Percentiles rank a stretch among this genome's conserved stretches.
Conservation (phyloP, 371 early-diverging fungal species). For the Mortierella sp. region DNA sequence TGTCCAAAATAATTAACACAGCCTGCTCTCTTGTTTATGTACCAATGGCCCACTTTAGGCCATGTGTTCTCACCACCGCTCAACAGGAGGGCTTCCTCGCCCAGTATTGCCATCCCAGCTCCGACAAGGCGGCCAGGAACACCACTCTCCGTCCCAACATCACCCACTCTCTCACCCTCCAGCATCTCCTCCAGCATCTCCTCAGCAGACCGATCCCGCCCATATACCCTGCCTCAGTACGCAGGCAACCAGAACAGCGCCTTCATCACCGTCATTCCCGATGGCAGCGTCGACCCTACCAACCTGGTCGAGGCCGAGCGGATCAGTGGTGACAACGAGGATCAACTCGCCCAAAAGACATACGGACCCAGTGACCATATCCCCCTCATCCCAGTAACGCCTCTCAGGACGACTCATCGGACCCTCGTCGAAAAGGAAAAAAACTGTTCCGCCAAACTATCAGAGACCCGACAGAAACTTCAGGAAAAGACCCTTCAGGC, state of each 20-base stretch:
- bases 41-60: background rate
- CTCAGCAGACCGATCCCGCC: constrained; percentile 30
- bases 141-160: constrained; percentile 46
- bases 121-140: constrained; percentile 37
- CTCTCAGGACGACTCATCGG: constrained; percentile 68
- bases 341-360: constrained; percentile 42
- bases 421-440: constrained; percentile 54
- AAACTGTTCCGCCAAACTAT: constrained; percentile 31
- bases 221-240: constrained; percentile 43
- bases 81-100: constrained; percentile 48
- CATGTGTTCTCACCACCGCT: constrained; percentile 53
- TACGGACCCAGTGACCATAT: constrained; percentile 52
- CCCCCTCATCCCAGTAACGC: constrained; percentile 70
- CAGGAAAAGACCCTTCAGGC: constrained; percentile 9
- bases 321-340: constrained; percentile 46
- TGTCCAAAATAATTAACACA: background rate
- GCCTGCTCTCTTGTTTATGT: background rate
- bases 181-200: constrained; percentile 48
- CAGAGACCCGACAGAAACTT: constrained; percentile 31
- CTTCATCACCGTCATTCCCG: constrained; percentile 47
- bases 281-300: constrained; percentile 45
- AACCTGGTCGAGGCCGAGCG: constrained; percentile 51
- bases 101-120: constrained; percentile 49
- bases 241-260: constrained; percentile 17
- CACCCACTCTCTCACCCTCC: constrained; percentile 45